phyloP scores from a whole-genome alignment of 225 moss, liverwort and hornwort species.

The Pseudoscleropodium purum region DNA sequence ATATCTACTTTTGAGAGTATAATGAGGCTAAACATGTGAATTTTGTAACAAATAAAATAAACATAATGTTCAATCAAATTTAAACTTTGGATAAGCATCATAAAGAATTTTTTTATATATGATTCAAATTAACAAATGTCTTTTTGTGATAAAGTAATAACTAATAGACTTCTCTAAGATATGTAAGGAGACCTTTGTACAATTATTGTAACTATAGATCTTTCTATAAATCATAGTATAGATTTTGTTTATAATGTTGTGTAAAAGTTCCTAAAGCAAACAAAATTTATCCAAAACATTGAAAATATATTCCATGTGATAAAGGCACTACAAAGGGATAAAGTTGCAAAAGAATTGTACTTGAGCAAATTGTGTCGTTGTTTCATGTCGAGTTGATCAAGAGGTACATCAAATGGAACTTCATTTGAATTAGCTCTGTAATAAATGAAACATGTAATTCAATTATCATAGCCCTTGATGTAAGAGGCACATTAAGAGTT shows the following conservation, averaged over 20 bases:
- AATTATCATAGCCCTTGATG: neutral
- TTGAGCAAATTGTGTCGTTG: slow-evolving; percentile 54
- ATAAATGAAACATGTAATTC: neutral
- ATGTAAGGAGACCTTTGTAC: neutral
- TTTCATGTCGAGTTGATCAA: slow-evolving; percentile 54
- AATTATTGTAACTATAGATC: neutral
- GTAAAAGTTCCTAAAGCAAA: neutral
- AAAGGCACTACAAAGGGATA: neutral
- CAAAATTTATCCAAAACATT: neutral
- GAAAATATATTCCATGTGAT: neutral
- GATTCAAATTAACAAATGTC: no score
- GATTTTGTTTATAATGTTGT: no score
- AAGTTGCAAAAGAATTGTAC: slow-evolving; percentile 11
- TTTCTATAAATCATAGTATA: neutral
- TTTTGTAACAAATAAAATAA: neutral
- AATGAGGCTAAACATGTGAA: neutral
- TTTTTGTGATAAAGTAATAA: no score
- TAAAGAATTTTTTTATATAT: neutral
- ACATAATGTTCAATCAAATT: neutral
- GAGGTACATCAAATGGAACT: slow-evolving; percentile 11
- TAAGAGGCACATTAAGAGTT: neutral
- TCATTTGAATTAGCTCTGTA: neutral
- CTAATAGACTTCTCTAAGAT: neutral
- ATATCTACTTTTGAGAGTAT: neutral
- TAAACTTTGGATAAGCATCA: neutral